Evolutionary conservation across 441 rosid genomes (phyloP), one percentile per base, ranked within the genome.

Genomic region (Populus hybrid): DNA sequence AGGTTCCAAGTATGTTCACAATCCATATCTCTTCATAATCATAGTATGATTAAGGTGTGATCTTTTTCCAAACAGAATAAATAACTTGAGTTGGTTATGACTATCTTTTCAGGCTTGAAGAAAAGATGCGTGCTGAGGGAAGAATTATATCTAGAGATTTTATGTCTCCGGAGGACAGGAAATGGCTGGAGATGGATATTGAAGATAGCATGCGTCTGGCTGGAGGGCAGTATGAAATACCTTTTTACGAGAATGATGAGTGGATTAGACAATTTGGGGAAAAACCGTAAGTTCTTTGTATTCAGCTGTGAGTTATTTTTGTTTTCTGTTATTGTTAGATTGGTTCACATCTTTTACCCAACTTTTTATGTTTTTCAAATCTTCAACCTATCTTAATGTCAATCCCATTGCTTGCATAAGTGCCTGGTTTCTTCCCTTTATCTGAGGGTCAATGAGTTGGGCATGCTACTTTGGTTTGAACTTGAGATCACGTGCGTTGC

Each of bases 101-200:
- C 64, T 38, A 23, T 72, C 45, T 79, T 68, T 38, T 73, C 73
- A 94, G 98, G 90, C 97, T 94, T 81, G 98, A 94, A 88, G 92
- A 81, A 71, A 79, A 90, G 87, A 93, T 94, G 97, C 97, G 95
- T 68, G 92, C 94, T 28, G 97, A 94, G 84, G 98, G 97, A 74
- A 85, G 86, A 85, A 88, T 91, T 76, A 88, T 93, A 84, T 75
- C 84, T 77, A 87, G 91, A 80, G 97, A 94, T 85, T 91, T 82
- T 78, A 90, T 94, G 97, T 75, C 81, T 72, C 92, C 94, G 10
- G 97, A 94, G 85, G 98, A 94, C 85, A 90, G 83, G 83, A 81
- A 90, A 84, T 94, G 97, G 98, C 83, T 93, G 84, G 95, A 94
- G 88, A 91, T 86, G 94, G 98, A 93, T 86, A 87, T 94, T 67